phyloP scores from a whole-genome alignment of 805 yeast genomes.

The Ogataea paradorogensis region DNA sequence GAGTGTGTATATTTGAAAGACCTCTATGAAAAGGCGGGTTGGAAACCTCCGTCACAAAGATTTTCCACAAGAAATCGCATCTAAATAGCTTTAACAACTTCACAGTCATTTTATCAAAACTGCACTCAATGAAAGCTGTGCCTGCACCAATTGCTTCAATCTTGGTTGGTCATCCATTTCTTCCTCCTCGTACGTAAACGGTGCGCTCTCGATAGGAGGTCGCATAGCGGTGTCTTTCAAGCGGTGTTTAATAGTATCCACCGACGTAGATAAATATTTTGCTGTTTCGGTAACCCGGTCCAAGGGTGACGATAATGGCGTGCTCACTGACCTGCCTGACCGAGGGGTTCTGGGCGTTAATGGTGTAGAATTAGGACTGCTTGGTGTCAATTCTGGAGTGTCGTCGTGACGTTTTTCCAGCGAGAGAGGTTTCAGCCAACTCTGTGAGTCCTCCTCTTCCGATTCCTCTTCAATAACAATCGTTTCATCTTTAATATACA shows the following conservation, averaged over 20 bases:
- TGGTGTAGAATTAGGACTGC: slow-evolving; percentile 2
- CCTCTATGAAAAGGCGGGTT: slow-evolving; percentile 13
- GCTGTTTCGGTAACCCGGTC: slow-evolving; percentile 17
- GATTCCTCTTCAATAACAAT: slow-evolving; percentile 1
- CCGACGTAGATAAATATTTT: slow-evolving; percentile 18
- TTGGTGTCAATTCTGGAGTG: slow-evolving; percentile 1
- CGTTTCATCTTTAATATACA: slow-evolving; percentile 17
- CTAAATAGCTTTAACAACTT: not conserved
- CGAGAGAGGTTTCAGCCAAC: slow-evolving; percentile 26
- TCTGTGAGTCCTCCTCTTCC: slow-evolving; percentile 11
- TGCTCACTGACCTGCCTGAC: not conserved
- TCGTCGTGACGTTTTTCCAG: slow-evolving; percentile 16
- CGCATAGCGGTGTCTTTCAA: slow-evolving; percentile 12
- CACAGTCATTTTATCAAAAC: not conserved
- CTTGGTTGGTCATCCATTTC: not conserved
- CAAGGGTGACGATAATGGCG: slow-evolving; percentile 14
- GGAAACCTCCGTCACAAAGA: slow-evolving; percentile 19
- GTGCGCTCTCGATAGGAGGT: slow-evolving; percentile 18
- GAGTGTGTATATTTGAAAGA: slow-evolving; percentile 17
- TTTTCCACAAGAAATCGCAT: slow-evolving; percentile 13
- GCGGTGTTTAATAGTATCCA: slow-evolving; percentile 11
- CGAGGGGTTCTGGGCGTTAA: slow-evolving; percentile 6
- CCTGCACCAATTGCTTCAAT: slow-evolving; percentile 1
- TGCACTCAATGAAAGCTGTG: slow-evolving; percentile 10
- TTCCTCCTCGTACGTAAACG: slow-evolving; percentile 6